phyloP scores from a whole-genome alignment of 345 rosid genomes.

The Hibiscus tridactylites region DNA sequence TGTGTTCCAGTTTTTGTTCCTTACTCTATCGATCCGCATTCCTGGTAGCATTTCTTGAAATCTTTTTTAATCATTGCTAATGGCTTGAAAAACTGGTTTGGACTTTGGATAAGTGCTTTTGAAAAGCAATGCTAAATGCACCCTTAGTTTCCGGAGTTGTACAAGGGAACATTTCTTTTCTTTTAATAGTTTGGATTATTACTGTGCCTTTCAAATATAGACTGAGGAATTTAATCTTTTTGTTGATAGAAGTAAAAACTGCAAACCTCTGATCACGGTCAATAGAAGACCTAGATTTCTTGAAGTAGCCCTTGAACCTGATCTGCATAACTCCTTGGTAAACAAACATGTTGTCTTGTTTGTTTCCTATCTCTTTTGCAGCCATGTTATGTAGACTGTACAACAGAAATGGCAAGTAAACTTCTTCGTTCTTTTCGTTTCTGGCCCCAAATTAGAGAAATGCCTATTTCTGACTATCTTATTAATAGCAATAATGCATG shows the following conservation, averaged over 20 bases:
- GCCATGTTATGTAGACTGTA: background rate
- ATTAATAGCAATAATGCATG: background rate
- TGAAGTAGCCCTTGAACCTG: background rate
- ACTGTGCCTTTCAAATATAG: background rate
- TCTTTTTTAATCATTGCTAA: no score
- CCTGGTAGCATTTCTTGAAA: no score
- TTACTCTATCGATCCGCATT: no score
- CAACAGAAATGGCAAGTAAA: background rate
- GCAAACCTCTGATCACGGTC: no score
- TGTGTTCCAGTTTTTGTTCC: no score
- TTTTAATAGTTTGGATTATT: background rate
- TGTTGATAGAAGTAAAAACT: background rate
- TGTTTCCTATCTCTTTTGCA: background rate
- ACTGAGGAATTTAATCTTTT: background rate
- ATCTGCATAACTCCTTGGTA: background rate
- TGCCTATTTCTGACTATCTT: background rate
- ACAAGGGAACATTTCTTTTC: background rate
- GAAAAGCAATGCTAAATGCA: no score
- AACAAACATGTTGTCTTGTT: background rate
- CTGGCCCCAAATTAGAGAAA: background rate
- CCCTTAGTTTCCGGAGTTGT: background rate
- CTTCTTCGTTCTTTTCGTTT: background rate
- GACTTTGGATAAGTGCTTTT: no score
- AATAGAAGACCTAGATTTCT: no score
- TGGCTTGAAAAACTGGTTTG: no score